A percentile compares a stretch with the other conserved stretches of the same genome.
These are phyloP conservation scores for Immersiella caudata DNA, from an alignment of 495 filamentous ascomycete species.

Conservation along the genomic window DNA sequence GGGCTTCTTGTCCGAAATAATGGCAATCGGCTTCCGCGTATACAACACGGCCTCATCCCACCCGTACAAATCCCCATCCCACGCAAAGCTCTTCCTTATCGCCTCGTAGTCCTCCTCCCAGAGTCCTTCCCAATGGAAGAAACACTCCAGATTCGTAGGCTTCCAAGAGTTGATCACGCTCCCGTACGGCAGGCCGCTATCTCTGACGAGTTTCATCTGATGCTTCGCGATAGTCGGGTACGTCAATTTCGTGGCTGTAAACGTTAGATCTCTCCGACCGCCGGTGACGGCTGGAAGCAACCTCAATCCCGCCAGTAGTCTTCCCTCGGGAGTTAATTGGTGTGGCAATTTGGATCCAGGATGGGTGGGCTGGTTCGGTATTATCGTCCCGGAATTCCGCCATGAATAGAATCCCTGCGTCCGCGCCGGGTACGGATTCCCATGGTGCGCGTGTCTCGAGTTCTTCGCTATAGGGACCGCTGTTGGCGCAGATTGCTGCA, in stretches of 20 bases:
- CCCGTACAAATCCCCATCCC: constrained; percentile 1
- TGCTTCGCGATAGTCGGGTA: background rate
- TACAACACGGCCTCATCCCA: background rate
- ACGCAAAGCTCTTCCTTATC: background rate
- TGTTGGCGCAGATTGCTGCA: background rate
- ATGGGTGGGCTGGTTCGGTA: background rate
- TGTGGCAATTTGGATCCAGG: background rate
- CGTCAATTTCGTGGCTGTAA: background rate
- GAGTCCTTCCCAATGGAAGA: background rate
- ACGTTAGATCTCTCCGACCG: background rate
- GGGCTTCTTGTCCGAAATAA: background rate
- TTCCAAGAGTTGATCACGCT: background rate
- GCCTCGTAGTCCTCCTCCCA: background rate
- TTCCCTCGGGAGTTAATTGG: background rate
- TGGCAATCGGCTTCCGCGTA: background rate
- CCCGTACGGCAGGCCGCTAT: background rate
- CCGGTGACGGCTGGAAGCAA: background rate
- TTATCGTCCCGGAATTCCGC: background rate
- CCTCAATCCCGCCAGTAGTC: background rate
- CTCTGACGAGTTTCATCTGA: background rate
- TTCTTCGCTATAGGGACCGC: background rate
- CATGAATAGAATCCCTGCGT: background rate
- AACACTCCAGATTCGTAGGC: background rate
- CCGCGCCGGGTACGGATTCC: background rate
- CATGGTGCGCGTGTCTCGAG: background rate